Conservation (phyloP, 306 rosid species). For the Lathyrus aphaca region DNA sequence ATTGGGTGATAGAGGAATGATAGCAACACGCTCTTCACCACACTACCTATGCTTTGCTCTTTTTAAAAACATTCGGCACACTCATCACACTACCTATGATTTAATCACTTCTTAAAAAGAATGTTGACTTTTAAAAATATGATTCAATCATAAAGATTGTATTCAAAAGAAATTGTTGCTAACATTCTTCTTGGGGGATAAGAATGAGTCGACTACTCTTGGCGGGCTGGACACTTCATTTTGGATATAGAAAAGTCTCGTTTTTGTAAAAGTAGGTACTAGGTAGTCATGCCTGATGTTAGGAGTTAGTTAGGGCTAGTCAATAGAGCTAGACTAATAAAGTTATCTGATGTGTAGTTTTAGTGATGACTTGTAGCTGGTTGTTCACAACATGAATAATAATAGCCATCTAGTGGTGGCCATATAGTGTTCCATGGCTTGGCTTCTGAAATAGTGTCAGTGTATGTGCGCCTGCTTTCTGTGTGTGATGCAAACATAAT, state of each 20-base stretch:
- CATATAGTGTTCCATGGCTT: constrained; percentile 16
- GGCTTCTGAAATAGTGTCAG: constrained; percentile 24
- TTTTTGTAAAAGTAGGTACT: constrained; percentile 12
- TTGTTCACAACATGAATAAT: constrained; percentile 12
- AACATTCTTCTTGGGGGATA: constrained; percentile 21
- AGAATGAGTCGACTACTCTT: constrained; percentile 25
- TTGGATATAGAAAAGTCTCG: neutral
- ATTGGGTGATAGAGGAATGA: constrained; percentile 10
- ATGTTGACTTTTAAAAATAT: neutral
- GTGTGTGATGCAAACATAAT: constrained; percentile 5
- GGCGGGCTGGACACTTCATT: constrained; percentile 6
- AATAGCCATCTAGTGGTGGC: constrained; percentile 1
- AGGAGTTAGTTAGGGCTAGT: constrained; percentile 23
- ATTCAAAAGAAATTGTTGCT: constrained; percentile 1
- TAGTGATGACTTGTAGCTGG: constrained; percentile 17
- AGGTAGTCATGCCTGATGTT: constrained; percentile 29
- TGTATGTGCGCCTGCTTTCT: constrained; percentile 33
- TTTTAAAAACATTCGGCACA: constrained; percentile 1
- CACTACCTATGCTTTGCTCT: neutral
- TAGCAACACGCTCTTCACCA: constrained; percentile 2
- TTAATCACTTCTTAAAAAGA: constrained; percentile 8
- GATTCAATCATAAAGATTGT: neutral
- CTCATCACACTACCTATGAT: neutral
- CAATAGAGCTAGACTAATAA: constrained; percentile 19
- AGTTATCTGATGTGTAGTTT: constrained; percentile 15